Evolutionary conservation across 1,284 basidiomycete genomes (phyloP).

Genomic region (Cryptococcus wingfieldii): DNA sequence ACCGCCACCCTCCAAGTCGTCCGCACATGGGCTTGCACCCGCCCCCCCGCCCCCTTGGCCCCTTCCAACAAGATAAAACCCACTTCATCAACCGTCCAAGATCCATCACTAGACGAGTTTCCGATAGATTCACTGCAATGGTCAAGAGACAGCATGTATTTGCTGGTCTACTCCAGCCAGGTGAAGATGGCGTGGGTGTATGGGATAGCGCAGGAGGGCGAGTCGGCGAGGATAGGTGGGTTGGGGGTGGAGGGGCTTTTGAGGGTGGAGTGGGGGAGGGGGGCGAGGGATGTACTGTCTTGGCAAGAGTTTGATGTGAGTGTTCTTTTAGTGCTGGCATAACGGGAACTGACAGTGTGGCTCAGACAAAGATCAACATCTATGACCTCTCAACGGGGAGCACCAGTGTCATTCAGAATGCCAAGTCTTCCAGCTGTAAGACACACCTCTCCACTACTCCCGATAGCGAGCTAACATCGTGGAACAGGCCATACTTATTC

Average conservation of each 20-base stretch:
- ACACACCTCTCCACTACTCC: not conserved
- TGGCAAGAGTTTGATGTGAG: constrained; percentile 84
- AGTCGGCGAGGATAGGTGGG: constrained; percentile 60
- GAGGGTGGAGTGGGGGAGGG: constrained; percentile 78
- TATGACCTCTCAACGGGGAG: constrained; percentile 69
- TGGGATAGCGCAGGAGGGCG: constrained; percentile 55
- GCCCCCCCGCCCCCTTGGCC: not conserved
- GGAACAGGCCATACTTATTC: constrained; percentile 69
- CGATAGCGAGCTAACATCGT: not conserved
- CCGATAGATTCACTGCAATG: constrained; percentile 68
- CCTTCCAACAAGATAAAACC: not conserved
- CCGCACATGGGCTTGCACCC: constrained; percentile 34
- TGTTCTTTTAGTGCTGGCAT: constrained; percentile 30
- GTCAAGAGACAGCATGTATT: constrained; percentile 76
- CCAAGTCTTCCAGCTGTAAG: constrained; percentile 14
- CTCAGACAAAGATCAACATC: constrained; percentile 69
- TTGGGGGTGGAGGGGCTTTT: constrained; percentile 75
- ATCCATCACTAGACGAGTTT: not conserved
- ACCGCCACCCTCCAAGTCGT: constrained; percentile 40
- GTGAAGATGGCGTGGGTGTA: constrained; percentile 57
- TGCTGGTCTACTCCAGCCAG: constrained; percentile 67
- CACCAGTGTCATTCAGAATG: constrained; percentile 46
- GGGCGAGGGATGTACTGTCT: constrained; percentile 71
- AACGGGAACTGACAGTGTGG: not conserved
- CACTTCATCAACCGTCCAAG: not conserved